These are phyloP conservation scores for Tetrahymena malaccensis DNA, from an alignment of 73 alveolate genomes.

Conservation along the genomic window DNA sequence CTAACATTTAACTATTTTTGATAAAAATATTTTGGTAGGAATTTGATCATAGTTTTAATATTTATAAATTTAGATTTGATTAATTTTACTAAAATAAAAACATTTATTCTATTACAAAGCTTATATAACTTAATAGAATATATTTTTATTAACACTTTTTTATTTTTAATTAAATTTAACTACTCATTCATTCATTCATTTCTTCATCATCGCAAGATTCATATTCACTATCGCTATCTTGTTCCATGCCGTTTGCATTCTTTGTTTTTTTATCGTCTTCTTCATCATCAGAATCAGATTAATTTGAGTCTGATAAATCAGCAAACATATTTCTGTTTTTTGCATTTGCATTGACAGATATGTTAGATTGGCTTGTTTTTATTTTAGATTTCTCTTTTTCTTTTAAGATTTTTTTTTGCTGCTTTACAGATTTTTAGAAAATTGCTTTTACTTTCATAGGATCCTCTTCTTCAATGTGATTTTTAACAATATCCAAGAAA, in stretches of 20 bases:
- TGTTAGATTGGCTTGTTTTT: neutral
- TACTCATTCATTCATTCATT: neutral
- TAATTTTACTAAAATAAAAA: no score
- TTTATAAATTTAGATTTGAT: no score
- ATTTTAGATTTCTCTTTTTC: neutral
- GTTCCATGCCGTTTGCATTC: neutral
- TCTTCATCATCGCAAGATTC: neutral
- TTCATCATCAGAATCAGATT: neutral
- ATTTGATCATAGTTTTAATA: no score
- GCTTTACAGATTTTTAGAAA: neutral
- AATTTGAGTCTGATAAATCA: neutral
- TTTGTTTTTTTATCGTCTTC: neutral
- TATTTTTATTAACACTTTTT: neutral
- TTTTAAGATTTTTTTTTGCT: neutral
- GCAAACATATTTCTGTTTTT: neutral
- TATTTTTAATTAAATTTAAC: neutral
- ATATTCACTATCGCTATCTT: neutral
- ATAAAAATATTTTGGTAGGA: no score
- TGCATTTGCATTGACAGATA: neutral
- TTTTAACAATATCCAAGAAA: neutral
- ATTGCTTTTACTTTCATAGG: neutral
- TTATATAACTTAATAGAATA: neutral
- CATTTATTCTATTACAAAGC: no score
- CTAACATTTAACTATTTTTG: no score
- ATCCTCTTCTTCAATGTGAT: neutral